These are phyloP conservation scores for Tuber calosporum DNA, from an alignment of 495 filamentous ascomycete genomes.

Conservation along the genomic window DNA sequence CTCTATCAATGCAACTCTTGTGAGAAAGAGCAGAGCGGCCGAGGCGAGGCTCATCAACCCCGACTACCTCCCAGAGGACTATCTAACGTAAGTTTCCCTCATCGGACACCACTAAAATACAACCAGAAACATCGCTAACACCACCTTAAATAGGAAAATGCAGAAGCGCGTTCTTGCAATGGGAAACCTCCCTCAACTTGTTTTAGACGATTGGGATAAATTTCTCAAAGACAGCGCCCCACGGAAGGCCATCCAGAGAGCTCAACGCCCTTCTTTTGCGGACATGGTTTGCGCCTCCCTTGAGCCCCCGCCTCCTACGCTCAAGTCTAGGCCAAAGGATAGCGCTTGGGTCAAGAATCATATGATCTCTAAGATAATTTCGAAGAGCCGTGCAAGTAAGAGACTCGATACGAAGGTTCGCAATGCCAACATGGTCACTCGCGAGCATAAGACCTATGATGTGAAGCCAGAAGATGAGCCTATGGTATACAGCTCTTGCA, in stretches of 20 bases:
- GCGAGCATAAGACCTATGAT: background rate
- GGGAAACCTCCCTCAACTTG: background rate
- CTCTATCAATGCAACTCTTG: background rate
- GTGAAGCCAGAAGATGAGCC: background rate
- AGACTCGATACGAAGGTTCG: background rate
- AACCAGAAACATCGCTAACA: background rate
- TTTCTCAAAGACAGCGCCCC: background rate
- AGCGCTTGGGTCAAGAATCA: background rate
- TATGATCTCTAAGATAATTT: background rate
- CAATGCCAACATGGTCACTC: background rate
- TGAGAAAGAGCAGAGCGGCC: background rate
- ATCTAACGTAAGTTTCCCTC: background rate
- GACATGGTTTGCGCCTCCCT: background rate
- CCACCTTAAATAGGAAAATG: background rate
- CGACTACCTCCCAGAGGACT: background rate
- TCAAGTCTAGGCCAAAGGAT: background rate
- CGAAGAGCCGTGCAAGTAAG: background rate
- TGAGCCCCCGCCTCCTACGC: background rate
- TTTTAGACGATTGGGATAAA: background rate
- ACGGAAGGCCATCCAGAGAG: background rate
- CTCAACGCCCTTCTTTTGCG: background rate
- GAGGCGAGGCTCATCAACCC: background rate
- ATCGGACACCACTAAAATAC: background rate
- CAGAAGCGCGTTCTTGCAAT: background rate
- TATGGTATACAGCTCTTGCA: background rate